Percentiles rank a stretch among this genome's conserved stretches.
These are phyloP conservation scores for Danielia oregonensis DNA, from an alignment of 805 yeast genomes.

Conservation along the genomic window DNA sequence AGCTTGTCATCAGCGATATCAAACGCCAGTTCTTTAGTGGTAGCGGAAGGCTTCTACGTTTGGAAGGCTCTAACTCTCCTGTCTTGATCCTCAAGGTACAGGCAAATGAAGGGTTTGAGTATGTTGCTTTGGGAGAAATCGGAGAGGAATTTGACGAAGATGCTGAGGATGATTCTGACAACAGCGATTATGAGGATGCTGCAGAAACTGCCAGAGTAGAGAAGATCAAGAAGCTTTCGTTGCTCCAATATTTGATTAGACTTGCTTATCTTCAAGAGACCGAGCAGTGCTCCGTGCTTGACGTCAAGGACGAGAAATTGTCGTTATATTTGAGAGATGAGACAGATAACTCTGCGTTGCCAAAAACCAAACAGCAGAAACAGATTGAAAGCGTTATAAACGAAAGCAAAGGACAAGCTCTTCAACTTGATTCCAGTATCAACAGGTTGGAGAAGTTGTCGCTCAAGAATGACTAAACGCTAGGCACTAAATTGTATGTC, in stretches of 20 bases:
- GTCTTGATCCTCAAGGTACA: slow-evolving; percentile 57
- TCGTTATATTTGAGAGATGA: slow-evolving; percentile 61
- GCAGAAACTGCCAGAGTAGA: slow-evolving; percentile 3
- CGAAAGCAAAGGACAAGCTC: slow-evolving; percentile 14
- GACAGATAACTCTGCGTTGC: slow-evolving; percentile 15
- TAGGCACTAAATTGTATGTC: neutral
- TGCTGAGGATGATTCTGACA: slow-evolving; percentile 9
- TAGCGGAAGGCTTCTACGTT: slow-evolving; percentile 59
- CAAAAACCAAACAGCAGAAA: slow-evolving; percentile 15
- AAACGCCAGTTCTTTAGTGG: slow-evolving; percentile 62
- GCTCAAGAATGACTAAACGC: slow-evolving; percentile 9
- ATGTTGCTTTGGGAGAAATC: slow-evolving; percentile 21
- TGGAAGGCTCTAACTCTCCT: slow-evolving; percentile 61
- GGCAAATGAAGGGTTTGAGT: slow-evolving; percentile 9
- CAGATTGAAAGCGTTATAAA: slow-evolving; percentile 7
- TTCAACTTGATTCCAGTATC: slow-evolving; percentile 30
- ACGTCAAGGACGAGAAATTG: slow-evolving; percentile 64
- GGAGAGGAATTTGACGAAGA: slow-evolving; percentile 12
- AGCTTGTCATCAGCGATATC: slow-evolving; percentile 39
- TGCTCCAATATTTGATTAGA: slow-evolving; percentile 62
- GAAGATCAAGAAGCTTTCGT: slow-evolving; percentile 41
- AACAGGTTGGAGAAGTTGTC: slow-evolving; percentile 29
- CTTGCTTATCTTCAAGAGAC: slow-evolving; percentile 56
- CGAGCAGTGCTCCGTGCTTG: slow-evolving; percentile 51
- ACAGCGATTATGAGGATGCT: slow-evolving; percentile 6